These are phyloP conservation scores for Meyerozyma smithsonii DNA, from an alignment of 1,139 yeast genomes.

Conservation along the genomic window DNA sequence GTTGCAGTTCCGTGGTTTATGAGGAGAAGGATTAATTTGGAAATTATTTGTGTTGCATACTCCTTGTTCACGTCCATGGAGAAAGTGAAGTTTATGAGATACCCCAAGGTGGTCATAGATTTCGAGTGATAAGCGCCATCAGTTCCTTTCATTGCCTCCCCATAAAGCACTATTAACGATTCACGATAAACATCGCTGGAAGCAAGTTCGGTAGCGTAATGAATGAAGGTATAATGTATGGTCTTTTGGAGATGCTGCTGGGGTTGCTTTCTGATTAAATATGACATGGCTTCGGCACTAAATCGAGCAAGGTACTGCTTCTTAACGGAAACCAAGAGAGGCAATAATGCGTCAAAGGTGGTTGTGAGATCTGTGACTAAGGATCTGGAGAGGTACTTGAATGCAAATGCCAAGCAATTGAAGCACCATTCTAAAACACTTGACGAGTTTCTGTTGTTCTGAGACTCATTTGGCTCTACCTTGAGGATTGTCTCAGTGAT, in stretches of 20 bases:
- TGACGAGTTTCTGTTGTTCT: slow-evolving; percentile 44
- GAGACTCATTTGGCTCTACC: slow-evolving; percentile 41
- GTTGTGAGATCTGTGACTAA: slow-evolving; percentile 60
- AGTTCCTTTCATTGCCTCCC: slow-evolving; percentile 75
- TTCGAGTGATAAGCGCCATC: slow-evolving; percentile 73
- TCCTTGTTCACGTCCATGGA: not conserved
- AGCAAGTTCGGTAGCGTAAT: slow-evolving; percentile 28
- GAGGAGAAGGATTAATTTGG: slow-evolving; percentile 15
- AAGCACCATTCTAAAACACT: slow-evolving; percentile 80
- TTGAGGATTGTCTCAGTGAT: slow-evolving; percentile 50
- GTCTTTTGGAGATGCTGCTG: slow-evolving; percentile 43
- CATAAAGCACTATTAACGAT: slow-evolving; percentile 57
- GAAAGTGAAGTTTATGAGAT: not conserved
- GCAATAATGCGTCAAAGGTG: slow-evolving; percentile 62
- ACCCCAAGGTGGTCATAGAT: slow-evolving; percentile 19
- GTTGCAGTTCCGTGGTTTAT: slow-evolving; percentile 58
- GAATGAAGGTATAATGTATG: slow-evolving; percentile 48
- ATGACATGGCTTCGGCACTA: slow-evolving; percentile 88
- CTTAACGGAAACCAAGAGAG: slow-evolving; percentile 51
- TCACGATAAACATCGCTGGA: slow-evolving; percentile 44
- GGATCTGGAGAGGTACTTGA: slow-evolving; percentile 74
- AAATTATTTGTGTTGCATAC: not conserved
- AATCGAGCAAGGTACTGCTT: slow-evolving; percentile 70
- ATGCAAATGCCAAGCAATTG: slow-evolving; percentile 79
- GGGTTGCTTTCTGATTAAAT: slow-evolving; percentile 67